A percentile compares a stretch with the other conserved stretches of the same genome.
Conservation (phyloP, 805 yeast species). For the Teunomyces atbi region DNA sequence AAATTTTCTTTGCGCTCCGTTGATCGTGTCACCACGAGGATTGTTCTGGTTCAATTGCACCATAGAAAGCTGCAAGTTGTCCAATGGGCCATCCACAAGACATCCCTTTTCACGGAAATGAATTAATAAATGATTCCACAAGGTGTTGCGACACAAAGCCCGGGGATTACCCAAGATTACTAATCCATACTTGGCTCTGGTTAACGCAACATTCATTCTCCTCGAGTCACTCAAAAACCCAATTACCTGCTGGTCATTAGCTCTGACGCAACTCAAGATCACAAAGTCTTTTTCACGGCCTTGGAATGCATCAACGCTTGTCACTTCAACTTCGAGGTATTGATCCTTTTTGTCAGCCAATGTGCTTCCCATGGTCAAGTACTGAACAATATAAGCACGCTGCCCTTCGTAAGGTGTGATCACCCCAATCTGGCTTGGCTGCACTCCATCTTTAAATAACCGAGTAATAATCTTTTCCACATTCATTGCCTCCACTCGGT, state of each 20-base stretch:
- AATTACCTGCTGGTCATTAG: conserved; percentile 38
- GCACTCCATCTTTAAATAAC: conserved; percentile 72
- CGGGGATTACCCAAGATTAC: conserved; percentile 79
- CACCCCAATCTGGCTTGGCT: conserved; percentile 83
- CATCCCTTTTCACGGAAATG: conserved; percentile 85
- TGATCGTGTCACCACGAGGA: conserved; percentile 5
- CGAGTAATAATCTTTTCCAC: conserved; percentile 75
- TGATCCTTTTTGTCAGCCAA: conserved; percentile 53
- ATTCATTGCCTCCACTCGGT: conserved; percentile 86
- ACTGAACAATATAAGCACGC: conserved; percentile 74
- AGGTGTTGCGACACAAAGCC: conserved; percentile 61
- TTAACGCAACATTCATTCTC: conserved; percentile 44
- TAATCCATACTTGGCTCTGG: conserved; percentile 44
- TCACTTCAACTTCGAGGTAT: conserved; percentile 77
- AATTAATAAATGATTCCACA: conserved; percentile 76
- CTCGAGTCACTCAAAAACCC: conserved; percentile 46
- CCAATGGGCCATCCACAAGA: conserved; percentile 86
- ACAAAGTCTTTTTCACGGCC: conserved; percentile 51
- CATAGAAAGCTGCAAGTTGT: conserved; percentile 69
- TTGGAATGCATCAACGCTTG: conserved; percentile 69
- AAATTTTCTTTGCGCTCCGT: conserved; percentile 6
- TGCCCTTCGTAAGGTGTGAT: conserved; percentile 96
- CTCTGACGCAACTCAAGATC: conserved; percentile 44
- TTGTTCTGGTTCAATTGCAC: conserved; percentile 42
- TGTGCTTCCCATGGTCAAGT: conserved; percentile 71